Evolutionary conservation across 495 filamentous ascomycete species (phyloP).

Genomic region (Evernia prunastri): DNA sequence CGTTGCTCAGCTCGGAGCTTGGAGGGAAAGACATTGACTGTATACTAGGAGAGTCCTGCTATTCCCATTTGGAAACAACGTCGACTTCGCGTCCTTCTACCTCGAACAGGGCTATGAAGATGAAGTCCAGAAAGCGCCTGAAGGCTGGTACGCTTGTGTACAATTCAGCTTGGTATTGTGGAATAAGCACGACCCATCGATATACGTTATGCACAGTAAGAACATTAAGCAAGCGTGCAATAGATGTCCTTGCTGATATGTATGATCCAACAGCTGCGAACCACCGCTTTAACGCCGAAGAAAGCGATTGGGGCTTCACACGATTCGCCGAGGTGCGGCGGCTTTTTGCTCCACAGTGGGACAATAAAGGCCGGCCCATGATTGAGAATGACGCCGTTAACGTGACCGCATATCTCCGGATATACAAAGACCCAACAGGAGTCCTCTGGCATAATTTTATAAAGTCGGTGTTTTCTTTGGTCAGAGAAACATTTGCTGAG

Average conservation of each 20-base stretch:
- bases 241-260: slow-evolving; percentile 18
- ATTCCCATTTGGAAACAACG: slow-evolving; percentile 90
- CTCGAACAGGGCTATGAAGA: slow-evolving; percentile 84
- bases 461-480: slow-evolving; percentile 49
- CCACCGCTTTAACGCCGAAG: slow-evolving; percentile 89
- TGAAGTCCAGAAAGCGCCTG: slow-evolving; percentile 52
- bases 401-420: slow-evolving; percentile 85
- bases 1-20: background rate
- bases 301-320: slow-evolving; percentile 99
- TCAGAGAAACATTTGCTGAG: slow-evolving; percentile 24
- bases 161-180: slow-evolving; percentile 91
- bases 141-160: slow-evolving; percentile 93
- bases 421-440: slow-evolving; percentile 94
- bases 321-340: slow-evolving; percentile 78
- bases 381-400: slow-evolving; percentile 82
- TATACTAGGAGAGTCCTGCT: slow-evolving; percentile 58
- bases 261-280: slow-evolving; percentile 47
- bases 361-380: slow-evolving; percentile 63
- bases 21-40: slow-evolving; percentile 14
- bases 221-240: slow-evolving; percentile 2
- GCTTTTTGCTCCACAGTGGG: slow-evolving; percentile 68
- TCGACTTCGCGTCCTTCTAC: slow-evolving; percentile 89
- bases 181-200: slow-evolving; percentile 81
- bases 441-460: slow-evolving; percentile 99
- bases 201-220: slow-evolving; percentile 62